phyloP scores from a whole-genome alignment of 805 yeast species.

The Cephaloascus albidus region DNA sequence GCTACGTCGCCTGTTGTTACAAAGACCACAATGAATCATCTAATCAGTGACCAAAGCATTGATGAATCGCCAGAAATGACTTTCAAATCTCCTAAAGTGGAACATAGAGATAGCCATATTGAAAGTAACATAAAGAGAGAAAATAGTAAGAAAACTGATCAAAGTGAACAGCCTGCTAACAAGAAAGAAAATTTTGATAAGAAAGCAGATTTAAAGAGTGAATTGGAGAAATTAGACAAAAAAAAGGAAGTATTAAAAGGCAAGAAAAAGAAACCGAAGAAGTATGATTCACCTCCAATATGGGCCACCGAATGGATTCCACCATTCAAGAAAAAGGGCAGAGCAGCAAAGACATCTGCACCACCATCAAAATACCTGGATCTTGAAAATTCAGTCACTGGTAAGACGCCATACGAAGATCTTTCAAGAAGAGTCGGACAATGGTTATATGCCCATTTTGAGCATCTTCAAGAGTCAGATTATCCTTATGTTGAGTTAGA shows the following conservation, averaged over 20 bases:
- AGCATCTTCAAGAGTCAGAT: conserved; percentile 48
- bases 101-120: background rate
- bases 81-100: background rate
- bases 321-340: conserved; percentile 13
- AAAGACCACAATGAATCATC: conserved; percentile 6
- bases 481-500: conserved; percentile 51
- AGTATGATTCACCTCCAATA: conserved; percentile 59
- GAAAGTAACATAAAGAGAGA: no score
- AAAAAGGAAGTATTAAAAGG: conserved; percentile 5
- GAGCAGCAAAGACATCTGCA: background rate
- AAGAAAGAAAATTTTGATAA: background rate
- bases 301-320: conserved; percentile 81
- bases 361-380: background rate
- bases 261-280: conserved; percentile 38
- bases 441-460: conserved; percentile 81
- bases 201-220: conserved; percentile 6
- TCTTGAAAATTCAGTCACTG: conserved; percentile 51
- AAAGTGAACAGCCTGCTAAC: no score
- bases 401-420: conserved; percentile 72
- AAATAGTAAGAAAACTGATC: background rate
- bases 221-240: conserved; percentile 15
- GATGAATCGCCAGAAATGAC: conserved; percentile 2
- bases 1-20: conserved; percentile 11
- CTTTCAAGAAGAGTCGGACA: conserved; percentile 73
- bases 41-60: conserved; percentile 5